Evolutionary conservation across 768 basidiomycete species (phyloP), one percentile per base, ranked within the genome.

Genomic region (Tricholoma bakamatsutake): DNA sequence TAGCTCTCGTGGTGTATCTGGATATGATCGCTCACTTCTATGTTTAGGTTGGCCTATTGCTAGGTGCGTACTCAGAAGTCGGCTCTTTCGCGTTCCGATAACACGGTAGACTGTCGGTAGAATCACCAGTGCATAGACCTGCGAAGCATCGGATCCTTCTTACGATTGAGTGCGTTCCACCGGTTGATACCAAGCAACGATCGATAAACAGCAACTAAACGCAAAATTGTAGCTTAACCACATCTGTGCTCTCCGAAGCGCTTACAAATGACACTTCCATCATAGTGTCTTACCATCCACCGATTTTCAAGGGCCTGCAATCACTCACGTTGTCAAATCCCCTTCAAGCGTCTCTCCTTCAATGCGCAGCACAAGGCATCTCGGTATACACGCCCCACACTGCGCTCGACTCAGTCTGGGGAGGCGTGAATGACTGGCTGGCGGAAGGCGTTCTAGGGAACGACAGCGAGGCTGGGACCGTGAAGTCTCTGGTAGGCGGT

Each of bases 341-440:
- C 0, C 75, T 98, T 8, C 93, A 96, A 71, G 69, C 80, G 2
- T 88, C 87, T 4, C 78, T 98, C 21, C 80, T 98, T 5, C 79
- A 75, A 54, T 91, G 94, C 58, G 85, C 87, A 0, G 86, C 90
- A 1, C 77, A 82, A 11, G 94, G 94, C 0, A 86, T 98, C 54
- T 88, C 87, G 1, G 80, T 98, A 4, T 96, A 90, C 72, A 80
- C 80, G 39, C 93, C 96, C 2, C 96, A 98, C 71, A 92, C 90
- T 0, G 83, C 92, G 0, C 78, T 97, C 15, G 96, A 98, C 71
- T 79, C 78, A n/a, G 84, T 90, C 1, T 78, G 81, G 62, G 89
- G 82, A 5, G 95, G 96, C 0, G 82, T 96, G 52, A 97, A 96
- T 65, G 93, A 95, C 70, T 97, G 90, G 90, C 80, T 94, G 13